Evolutionary conservation across 2,329 filamentous ascomycete genomes (phyloP).

Genomic region (Xylogone sp.): DNA sequence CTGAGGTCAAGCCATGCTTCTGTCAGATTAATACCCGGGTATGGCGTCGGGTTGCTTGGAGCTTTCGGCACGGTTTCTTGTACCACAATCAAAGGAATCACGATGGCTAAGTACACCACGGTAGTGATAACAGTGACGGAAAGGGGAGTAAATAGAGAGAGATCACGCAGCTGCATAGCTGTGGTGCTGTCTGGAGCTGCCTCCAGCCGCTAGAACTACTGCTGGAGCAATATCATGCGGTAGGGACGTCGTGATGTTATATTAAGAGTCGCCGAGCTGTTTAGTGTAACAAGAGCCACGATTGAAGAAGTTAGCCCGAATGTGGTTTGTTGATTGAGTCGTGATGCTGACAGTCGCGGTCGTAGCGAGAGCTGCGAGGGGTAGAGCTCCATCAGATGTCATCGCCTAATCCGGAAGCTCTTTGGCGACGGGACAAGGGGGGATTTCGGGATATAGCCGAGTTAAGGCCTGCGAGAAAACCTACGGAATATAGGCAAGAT

Average conservation of each 20-base stretch:
- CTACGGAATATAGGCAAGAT: too few species aligned
- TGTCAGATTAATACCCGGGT: constrained; percentile 70
- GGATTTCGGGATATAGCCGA: too few species aligned
- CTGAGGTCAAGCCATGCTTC: constrained; percentile 86
- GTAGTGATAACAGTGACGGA: constrained; percentile 80
- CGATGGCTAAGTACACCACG: constrained; percentile 71
- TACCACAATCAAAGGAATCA: constrained; percentile 67
- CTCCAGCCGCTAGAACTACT: neutral
- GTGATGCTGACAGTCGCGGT: neutral
- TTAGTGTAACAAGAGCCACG: neutral
- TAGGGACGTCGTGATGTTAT: neutral
- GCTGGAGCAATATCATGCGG: neutral
- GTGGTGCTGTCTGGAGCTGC: neutral
- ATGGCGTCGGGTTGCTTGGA: constrained; percentile 49
- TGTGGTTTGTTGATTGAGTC: neutral
- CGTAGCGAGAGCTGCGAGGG: neutral
- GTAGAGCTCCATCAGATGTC: neutral
- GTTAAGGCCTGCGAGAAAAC: too few species aligned
- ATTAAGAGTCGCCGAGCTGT: neutral
- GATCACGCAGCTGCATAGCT: constrained; percentile 38
- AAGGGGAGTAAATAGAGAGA: constrained; percentile 73
- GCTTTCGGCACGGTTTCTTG: constrained; percentile 72
- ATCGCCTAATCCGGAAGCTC: neutral
- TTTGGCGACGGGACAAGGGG: too few species aligned
- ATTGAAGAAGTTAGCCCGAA: neutral